A percentile compares a stretch with the other conserved stretches of the same genome.
Conservation (phyloP, 2,329 filamentous ascomycete species). For the Didymella sp. region DNA sequence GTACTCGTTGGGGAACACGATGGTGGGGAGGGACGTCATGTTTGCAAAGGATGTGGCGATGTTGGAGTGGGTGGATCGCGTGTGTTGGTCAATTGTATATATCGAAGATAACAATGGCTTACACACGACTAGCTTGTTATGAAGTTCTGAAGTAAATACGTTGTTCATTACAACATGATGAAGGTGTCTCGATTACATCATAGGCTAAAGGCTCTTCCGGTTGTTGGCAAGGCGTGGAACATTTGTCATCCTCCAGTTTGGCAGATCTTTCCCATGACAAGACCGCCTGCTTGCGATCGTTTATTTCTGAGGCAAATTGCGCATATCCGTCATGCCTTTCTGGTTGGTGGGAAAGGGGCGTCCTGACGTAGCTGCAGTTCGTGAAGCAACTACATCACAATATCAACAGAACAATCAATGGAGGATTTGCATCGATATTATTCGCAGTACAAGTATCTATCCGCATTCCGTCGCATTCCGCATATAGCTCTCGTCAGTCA, state of each 20-base stretch:
- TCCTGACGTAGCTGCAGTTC: neutral
- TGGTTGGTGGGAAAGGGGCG: neutral
- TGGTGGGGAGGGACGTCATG: constrained; percentile 22
- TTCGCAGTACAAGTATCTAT: constrained; percentile 20
- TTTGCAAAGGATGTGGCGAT: neutral
- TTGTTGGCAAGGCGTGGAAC: neutral
- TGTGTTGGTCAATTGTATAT: neutral
- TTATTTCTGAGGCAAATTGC: neutral
- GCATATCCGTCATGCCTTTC: neutral
- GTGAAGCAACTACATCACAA: neutral
- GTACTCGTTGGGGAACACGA: constrained; percentile 43
- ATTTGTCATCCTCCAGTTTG: constrained; percentile 7
- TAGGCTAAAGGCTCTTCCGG: constrained; percentile 6
- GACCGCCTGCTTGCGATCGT: neutral
- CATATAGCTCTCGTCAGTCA: constrained; percentile 20
- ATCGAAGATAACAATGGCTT: neutral
- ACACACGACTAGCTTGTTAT: neutral
- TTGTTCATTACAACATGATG: neutral
- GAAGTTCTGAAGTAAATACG: neutral
- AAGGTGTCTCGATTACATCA: constrained; percentile 7
- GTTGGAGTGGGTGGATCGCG: neutral
- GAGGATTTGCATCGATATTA: constrained; percentile 17
- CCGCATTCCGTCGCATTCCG: constrained; percentile 24
- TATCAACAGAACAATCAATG: neutral
- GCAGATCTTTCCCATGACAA: neutral